Conservation (phyloP, 306 rosid species). For the Dalbergia cultrata region DNA sequence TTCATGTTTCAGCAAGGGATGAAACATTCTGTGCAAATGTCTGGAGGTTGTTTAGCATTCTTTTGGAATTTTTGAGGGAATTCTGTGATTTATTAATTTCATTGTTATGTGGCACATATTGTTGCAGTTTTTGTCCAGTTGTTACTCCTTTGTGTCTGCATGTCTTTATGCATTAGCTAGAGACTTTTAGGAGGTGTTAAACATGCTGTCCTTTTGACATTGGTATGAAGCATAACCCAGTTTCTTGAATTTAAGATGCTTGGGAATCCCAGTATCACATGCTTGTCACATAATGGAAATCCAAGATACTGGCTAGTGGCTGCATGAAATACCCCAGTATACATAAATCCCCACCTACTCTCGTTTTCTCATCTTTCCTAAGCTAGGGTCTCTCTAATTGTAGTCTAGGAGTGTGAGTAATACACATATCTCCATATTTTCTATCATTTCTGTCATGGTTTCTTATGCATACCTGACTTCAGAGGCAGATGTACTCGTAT, state of each 20-base stretch:
- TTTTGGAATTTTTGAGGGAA: background rate
- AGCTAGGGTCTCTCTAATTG: too few species aligned
- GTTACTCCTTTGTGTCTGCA: slow-evolving; percentile 18
- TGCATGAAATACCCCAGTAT: slow-evolving; percentile 15
- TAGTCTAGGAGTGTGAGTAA: too few species aligned
- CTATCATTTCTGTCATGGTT: too few species aligned
- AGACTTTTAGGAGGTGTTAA: slow-evolving; percentile 7
- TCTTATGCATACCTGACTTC: background rate
- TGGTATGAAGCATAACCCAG: background rate
- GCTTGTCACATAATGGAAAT: slow-evolving; percentile 14
- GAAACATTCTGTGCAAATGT: background rate
- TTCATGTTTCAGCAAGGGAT: background rate
- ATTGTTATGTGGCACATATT: slow-evolving; percentile 10
- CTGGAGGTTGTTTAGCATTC: slow-evolving; percentile 18
- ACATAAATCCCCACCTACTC: too few species aligned
- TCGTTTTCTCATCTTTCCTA: too few species aligned
- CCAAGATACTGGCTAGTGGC: slow-evolving; percentile 12
- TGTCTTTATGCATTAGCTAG: background rate
- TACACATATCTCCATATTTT: too few species aligned
- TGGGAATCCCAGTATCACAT: slow-evolving; percentile 18
- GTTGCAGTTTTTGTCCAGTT: slow-evolving; percentile 12
- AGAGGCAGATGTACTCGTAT: background rate
- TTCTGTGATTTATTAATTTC: background rate
- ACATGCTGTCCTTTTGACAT: background rate
- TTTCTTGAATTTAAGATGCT: background rate